Evolutionary conservation across 257 asterid species (phyloP), one percentile per base, ranked within the genome.

Genomic region (Lycium ferocissimum): DNA sequence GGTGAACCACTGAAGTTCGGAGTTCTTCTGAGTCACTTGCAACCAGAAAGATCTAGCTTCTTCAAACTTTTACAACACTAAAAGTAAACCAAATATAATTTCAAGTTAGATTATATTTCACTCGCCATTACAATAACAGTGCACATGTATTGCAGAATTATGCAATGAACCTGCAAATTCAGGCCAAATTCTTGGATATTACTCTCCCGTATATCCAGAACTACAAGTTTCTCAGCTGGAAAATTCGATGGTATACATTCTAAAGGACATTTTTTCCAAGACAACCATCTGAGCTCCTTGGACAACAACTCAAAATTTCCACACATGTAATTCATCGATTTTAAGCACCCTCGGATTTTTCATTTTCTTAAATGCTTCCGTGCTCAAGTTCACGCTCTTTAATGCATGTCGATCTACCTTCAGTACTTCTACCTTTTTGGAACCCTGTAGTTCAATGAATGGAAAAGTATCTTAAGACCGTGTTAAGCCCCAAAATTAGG

Each of bases 351-450:
- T 33, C 9, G 54, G 11, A 0, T 56, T 79, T 1, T 79, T 35
- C 83, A 79, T 79, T 79, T 9, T 35, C 38, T n/a, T 1, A 56
- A 79, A 54, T 79, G 66, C 43, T 12, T 79, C 3, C 6, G 67
- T 79, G 20, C 47, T 56, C 38, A 79, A 79, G 9, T 22, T 9
- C 40, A 9, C 8, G 3, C n/a, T 49, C 66, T 20, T 1, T 26
- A 79, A 79, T 40, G 3, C 8, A 0, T 0, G n/a, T 33, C 0
- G 4, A 35, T 53, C 69, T 26, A 79, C 9, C 22, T 2, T n/a
- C 47, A 79, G 13, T 57, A 58, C 85, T 63, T 82, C 79, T 43
- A 65, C 35, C 6, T 56, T 20, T 65, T 20, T 47, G 9, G 85
- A 40, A 3, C 85, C 85, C 85, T 82, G 69, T 9, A 40, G 13